Base-by-base conservation (phyloP, 352 stramenopile genomes). In the Phytophthora sp. region DNA sequence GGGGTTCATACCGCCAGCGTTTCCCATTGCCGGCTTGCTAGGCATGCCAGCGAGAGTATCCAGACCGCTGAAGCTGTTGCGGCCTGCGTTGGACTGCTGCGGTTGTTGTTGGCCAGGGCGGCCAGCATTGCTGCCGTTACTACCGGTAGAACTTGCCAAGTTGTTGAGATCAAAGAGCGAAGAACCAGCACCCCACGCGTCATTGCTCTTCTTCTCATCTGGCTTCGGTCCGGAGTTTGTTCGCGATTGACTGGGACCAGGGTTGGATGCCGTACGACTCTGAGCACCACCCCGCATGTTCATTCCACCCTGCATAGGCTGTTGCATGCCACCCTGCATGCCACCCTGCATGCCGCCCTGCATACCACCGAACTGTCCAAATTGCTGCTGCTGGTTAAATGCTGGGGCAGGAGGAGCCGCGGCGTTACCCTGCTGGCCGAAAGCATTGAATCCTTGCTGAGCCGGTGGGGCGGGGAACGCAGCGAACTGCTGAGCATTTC, bases 111-210 rank as follows among this genome's bases (percentile, higher is more conserved):
- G 68, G 27, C 69, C 68, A 27, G 70, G 66, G 51, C 72, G 82
- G 35, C 60, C 50, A 11, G 50, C 43, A 23, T 50, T 69, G 42
- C 61, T 75, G 30, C 23, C 28, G 18, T 62, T 69, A 31, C 34
- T 73, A n/a, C 59, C 31, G 4, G 50, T 55, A 55, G 76, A 78
- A 12, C 57, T 64, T 23, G 60, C 71, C 41, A 94, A 60, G 57
- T 94, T 94, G 63, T 77, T 91, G n/a, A 94, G 66, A 53, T 94
- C 73, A 13, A 92, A 89, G 12, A 94, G 62, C 41, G 76, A 88
- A 0, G 85, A 94, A 8, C 85, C 85, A 65, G 85, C 85, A 42
- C 85, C 85, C 85, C 85, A 94, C 4, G 85, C 85, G 42, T 94
- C 85, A 45, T 84, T 91, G 26, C 77, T 79, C 56, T 82, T 77